Evolutionary conservation across 2,329 filamentous ascomycete genomes (phyloP).

Genomic region (Fonsecaea multimorphosa): DNA sequence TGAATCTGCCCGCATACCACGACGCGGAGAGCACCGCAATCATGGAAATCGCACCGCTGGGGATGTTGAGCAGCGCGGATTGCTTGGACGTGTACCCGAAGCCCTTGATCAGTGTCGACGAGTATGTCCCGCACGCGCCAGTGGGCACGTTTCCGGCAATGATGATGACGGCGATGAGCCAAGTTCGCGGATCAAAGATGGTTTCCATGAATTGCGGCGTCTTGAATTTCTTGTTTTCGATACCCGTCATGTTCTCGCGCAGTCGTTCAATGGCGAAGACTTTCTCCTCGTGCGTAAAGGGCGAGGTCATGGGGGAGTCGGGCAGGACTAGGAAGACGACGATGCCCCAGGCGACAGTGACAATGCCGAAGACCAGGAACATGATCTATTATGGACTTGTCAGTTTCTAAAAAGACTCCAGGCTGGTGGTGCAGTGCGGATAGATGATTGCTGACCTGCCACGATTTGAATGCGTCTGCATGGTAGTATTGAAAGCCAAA

Average conservation of each 20-base stretch:
- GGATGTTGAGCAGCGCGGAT: conserved; percentile 48
- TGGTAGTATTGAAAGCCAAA: conserved; percentile 59
- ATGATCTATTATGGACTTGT: conserved; percentile 54
- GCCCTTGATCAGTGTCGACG: conserved; percentile 48
- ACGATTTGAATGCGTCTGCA: conserved; percentile 16
- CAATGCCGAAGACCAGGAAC: conserved; percentile 57
- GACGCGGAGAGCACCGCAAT: conserved; percentile 41
- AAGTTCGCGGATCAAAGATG: conserved; percentile 51
- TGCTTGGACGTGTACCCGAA: conserved; percentile 47
- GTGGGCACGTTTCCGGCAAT: conserved; percentile 46
- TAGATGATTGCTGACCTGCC: conserved; percentile 4
- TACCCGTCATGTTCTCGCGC: conserved; percentile 49
- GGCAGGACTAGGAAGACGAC: conserved; percentile 55
- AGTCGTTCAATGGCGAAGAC: conserved; percentile 31
- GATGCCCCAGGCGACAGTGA: conserved; percentile 54
- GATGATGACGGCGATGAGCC: conserved; percentile 46
- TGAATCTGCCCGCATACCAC: conserved; percentile 48
- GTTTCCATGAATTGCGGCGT: conserved; percentile 54
- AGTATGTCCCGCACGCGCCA: conserved; percentile 48
- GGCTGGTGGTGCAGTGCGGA: conserved; percentile 41
- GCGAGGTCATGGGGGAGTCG: conserved; percentile 57
- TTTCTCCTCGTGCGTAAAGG: conserved; percentile 35
- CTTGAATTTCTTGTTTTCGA: conserved; percentile 60
- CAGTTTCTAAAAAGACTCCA: background rate
- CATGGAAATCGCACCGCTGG: conserved; percentile 37